Percentiles rank a stretch among this genome's conserved stretches.
Conservation (phyloP, 2,329 filamentous ascomycete species). For the Hortaea werneckii region DNA sequence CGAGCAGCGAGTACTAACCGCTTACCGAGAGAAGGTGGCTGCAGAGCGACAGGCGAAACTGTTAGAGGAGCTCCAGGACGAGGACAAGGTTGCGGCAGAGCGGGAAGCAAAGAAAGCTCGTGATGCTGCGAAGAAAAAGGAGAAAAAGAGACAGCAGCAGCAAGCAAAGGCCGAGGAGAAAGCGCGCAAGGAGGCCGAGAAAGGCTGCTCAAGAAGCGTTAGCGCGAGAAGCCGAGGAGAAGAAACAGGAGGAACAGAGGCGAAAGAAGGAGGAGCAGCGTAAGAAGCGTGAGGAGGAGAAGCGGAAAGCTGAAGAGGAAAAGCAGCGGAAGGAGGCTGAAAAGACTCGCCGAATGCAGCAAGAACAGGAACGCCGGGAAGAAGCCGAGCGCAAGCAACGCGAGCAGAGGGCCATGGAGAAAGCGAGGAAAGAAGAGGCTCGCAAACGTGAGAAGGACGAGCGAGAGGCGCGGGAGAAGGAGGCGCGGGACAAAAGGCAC, state of each 20-base stretch:
- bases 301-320: slow-evolving; percentile 84
- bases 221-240: slow-evolving; percentile 63
- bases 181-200: slow-evolving; percentile 72
- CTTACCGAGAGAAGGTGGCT: slow-evolving; percentile 96
- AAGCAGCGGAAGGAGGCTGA: slow-evolving; percentile 76
- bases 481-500: slow-evolving; percentile 59
- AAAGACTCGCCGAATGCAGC: slow-evolving; percentile 64
- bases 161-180: slow-evolving; percentile 84
- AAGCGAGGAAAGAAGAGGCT: slow-evolving; percentile 58
- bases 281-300: slow-evolving; percentile 82
- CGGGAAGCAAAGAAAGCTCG: slow-evolving; percentile 87
- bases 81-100: slow-evolving; percentile 63
- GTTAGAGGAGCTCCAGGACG: slow-evolving; percentile 82
- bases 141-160: slow-evolving; percentile 83
- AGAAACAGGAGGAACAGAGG: slow-evolving; percentile 69
- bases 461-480: slow-evolving; percentile 56
- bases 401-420: slow-evolving; percentile 70
- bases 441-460: slow-evolving; percentile 70
- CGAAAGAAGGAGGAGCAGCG: slow-evolving; percentile 80
- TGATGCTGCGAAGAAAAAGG: slow-evolving; percentile 90
- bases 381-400: slow-evolving; percentile 76
- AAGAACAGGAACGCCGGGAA: slow-evolving; percentile 76
- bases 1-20: slow-evolving; percentile 88
- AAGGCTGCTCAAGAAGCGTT: slow-evolving; percentile 79
- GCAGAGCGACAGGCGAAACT: slow-evolving; percentile 84